Evolutionary conservation across 257 asterid genomes (phyloP).

Genomic region (Penstemon barbatus): DNA sequence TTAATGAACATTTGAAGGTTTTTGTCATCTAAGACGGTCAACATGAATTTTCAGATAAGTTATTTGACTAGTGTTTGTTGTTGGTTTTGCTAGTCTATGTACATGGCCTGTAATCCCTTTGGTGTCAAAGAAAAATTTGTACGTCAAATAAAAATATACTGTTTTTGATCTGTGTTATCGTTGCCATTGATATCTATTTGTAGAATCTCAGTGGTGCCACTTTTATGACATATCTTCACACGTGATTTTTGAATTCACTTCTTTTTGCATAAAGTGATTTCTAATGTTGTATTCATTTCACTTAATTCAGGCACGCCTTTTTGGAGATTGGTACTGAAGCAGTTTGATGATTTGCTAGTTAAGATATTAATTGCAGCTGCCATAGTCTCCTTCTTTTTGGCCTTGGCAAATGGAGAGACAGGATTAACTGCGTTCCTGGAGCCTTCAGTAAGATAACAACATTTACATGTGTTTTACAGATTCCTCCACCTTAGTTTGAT

Average conservation of each 20-base stretch:
- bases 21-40: conserved; percentile 5
- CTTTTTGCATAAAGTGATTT: conserved; percentile 14
- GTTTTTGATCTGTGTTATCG: neutral
- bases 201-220: conserved; percentile 17
- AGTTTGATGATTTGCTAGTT: conserved; percentile 96
- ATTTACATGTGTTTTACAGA: neutral
- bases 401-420: conserved; percentile 94
- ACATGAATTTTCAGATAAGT: conserved; percentile 2
- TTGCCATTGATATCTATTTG: neutral
- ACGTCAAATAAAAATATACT: neutral
- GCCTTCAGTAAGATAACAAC: conserved; percentile 73
- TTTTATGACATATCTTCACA: neutral
- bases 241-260: neutral
- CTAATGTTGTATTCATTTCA: conserved; percentile 18
- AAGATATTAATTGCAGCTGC: conserved; percentile 97
- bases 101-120: neutral
- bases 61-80: conserved; percentile 14
- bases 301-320: conserved; percentile 78
- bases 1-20: conserved; percentile 2
- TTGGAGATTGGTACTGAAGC: conserved; percentile 95
- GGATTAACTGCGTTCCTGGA: conserved; percentile 93
- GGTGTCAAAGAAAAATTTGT: neutral
- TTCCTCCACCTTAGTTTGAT: neutral
- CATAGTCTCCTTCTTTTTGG: conserved; percentile 79
- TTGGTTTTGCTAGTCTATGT: conserved; percentile 6